Percentiles rank a stretch among this genome's conserved stretches.
These are phyloP conservation scores for Carex myosuroides DNA, from an alignment of 176 grass and related monocot genomes.

Conservation along the genomic window DNA sequence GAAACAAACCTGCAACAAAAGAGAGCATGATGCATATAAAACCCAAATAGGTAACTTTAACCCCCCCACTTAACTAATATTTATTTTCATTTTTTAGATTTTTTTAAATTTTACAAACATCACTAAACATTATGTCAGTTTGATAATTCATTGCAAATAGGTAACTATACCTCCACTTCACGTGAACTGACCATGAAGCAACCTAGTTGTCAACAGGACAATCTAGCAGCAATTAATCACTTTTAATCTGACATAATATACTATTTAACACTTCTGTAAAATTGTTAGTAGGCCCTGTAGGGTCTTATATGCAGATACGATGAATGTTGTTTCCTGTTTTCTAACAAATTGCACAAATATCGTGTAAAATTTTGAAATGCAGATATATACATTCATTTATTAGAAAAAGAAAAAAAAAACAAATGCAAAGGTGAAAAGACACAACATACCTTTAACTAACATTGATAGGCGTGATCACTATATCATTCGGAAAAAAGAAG, in stretches of 20 bases:
- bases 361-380: not conserved
- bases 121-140: slow-evolving; percentile 1
- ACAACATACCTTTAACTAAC: slow-evolving; percentile 21
- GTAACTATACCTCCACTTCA: not conserved
- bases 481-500: not conserved
- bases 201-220: not conserved
- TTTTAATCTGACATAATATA: not conserved
- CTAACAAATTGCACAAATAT: not conserved
- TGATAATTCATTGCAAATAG: not conserved
- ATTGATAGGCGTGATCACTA: not conserved
- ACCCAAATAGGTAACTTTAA: not conserved
- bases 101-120: not conserved
- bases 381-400: not conserved
- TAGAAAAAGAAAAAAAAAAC: not conserved
- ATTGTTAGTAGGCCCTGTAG: not conserved
- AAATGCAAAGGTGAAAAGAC: not conserved
- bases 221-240: not conserved
- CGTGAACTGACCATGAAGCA: not conserved
- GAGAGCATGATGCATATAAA: not conserved
- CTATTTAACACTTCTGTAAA: not conserved
- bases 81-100: not conserved
- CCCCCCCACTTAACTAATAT: too few species aligned
- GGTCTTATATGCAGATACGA: not conserved
- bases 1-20: slow-evolving; percentile 1
- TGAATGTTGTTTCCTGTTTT: not conserved